Conservation (phyloP, 2,329 filamentous ascomycete species). For the Fusarium anthophilum region DNA sequence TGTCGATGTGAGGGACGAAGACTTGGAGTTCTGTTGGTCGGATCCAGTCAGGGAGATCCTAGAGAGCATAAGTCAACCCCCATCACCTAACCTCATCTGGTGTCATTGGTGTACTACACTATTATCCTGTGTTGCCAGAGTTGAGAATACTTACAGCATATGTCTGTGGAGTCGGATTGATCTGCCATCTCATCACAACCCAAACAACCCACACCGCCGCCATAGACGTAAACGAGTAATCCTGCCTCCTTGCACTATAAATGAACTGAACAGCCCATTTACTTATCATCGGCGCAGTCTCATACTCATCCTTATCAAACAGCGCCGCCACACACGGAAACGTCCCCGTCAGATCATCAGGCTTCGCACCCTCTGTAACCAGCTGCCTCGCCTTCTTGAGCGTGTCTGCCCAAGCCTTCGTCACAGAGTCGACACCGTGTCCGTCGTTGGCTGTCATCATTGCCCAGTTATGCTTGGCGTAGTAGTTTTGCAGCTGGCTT, state of each 20-base stretch:
- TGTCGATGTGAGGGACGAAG: constrained; percentile 15
- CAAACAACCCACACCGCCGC: constrained; percentile 18
- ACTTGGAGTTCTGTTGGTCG: constrained; percentile 14
- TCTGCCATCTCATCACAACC: constrained; percentile 13
- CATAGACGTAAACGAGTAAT: constrained; percentile 16
- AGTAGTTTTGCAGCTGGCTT: constrained; percentile 12
- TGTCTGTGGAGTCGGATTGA: constrained; percentile 11
- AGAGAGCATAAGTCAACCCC: neutral
- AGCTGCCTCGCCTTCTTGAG: constrained; percentile 12
- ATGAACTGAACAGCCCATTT: constrained; percentile 31
- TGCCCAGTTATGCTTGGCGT: constrained; percentile 14
- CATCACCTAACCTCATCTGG: neutral
- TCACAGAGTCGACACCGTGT: constrained; percentile 10
- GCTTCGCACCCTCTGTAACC: neutral
- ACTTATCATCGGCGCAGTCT: constrained; percentile 13
- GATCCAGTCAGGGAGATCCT: constrained; percentile 18
- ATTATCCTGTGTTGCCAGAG: too few species aligned
- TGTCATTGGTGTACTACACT: neutral
- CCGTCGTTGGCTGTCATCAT: constrained; percentile 29
- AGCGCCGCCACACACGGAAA: constrained; percentile 18
- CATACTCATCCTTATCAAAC: constrained; percentile 21
- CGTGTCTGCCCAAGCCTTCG: constrained; percentile 19
- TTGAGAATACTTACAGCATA: constrained; percentile 2
- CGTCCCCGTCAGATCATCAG: constrained; percentile 5
- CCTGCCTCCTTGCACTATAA: constrained; percentile 4